These are phyloP conservation scores for Monosporascus sp. DNA, from an alignment of 2,329 filamentous ascomycete species.

Conservation along the genomic window DNA sequence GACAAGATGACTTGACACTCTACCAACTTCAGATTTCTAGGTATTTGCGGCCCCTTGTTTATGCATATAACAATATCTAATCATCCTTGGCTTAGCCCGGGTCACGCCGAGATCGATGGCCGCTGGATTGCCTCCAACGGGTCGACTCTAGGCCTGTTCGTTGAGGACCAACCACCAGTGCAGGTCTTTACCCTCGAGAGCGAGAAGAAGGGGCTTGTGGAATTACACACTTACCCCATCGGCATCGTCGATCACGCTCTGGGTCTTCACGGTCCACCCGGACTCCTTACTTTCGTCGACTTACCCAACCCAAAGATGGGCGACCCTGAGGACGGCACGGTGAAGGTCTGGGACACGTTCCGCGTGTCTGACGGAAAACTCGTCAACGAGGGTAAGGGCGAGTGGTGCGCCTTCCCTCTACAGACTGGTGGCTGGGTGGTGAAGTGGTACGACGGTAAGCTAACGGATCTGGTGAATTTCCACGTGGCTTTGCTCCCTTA, in stretches of 20 bases:
- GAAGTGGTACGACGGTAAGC: constrained; percentile 33
- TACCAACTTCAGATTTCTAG: constrained; percentile 23
- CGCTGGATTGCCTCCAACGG: constrained; percentile 25
- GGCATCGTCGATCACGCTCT: constrained; percentile 31
- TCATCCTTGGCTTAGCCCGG: constrained; percentile 2
- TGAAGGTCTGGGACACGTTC: constrained; percentile 31
- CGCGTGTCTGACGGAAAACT: constrained; percentile 19
- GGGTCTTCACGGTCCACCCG: constrained; percentile 29
- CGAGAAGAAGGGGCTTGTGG: constrained; percentile 19
- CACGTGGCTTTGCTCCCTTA: not conserved
- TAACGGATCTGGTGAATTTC: not conserved
- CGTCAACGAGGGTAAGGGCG: constrained; percentile 16
- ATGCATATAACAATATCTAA: not conserved
- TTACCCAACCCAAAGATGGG: constrained; percentile 11
- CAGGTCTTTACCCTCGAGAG: constrained; percentile 25
- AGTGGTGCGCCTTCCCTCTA: constrained; percentile 31
- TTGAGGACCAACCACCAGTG: constrained; percentile 12
- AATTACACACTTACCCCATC: constrained; percentile 33
- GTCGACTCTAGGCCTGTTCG: constrained; percentile 27
- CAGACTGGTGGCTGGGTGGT: constrained; percentile 22
- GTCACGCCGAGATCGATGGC: constrained; percentile 23
- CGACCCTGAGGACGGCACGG: constrained; percentile 24
- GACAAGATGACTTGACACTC: constrained; percentile 14
- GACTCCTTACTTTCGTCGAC: constrained; percentile 27
- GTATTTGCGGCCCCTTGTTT: not conserved